phyloP scores from a whole-genome alignment of 208 protist species.

The Crithidia fasciculata region DNA sequence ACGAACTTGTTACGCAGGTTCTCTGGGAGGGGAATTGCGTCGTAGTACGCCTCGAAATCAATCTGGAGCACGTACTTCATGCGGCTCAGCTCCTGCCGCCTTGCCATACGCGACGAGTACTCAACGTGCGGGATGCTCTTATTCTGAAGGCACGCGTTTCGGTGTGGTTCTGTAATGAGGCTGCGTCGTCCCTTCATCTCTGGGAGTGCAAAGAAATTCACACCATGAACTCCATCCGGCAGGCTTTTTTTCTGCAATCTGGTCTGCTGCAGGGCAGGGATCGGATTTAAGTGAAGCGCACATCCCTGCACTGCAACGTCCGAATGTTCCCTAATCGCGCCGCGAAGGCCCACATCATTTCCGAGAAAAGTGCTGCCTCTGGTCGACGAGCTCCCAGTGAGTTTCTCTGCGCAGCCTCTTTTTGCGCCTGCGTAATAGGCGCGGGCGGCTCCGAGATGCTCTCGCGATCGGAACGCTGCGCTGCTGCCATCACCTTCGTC shows the following conservation, averaged over 20 bases:
- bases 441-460: background rate
- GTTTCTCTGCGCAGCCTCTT: background rate
- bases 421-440: background rate
- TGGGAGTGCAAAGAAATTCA: background rate
- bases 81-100: background rate
- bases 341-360: constrained; percentile 10
- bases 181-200: background rate
- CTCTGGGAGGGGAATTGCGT: background rate
- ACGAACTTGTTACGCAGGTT: background rate
- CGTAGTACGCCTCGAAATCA: background rate
- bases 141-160: background rate
- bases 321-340: background rate
- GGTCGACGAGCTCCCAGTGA: background rate
- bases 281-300: background rate
- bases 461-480: background rate
- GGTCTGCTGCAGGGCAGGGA: background rate
- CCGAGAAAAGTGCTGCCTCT: background rate
- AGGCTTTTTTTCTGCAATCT: background rate
- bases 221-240: background rate
- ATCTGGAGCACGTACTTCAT: background rate
- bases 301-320: background rate
- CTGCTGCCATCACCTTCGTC: background rate
- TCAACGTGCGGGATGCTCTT: background rate
- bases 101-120: no score
- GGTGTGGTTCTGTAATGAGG: background rate